Evolutionary conservation across 2,329 filamentous ascomycete genomes (phyloP), one percentile per base, ranked within the genome.

Genomic region (Esteya vermicola): DNA sequence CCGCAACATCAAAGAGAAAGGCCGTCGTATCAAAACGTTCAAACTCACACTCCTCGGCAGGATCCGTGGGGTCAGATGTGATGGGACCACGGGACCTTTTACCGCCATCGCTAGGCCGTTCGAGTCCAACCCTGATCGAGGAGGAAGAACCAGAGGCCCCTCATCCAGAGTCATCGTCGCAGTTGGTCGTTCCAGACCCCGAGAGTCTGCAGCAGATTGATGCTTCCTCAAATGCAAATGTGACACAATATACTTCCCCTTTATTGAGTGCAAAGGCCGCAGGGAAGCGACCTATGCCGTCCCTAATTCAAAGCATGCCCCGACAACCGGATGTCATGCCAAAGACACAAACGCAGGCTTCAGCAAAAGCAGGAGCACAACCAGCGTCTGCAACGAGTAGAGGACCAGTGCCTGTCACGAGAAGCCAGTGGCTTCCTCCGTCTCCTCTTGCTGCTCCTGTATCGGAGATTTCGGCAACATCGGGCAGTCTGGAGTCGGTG

Each of bases 1-100:
- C 59, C 8, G 56, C 59, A 10, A 53, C 58, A 2, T 58, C 60
- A 6, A 70, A 64, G 50, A 60, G 65, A 38, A 60, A 66, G 33
- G 63, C 67, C 1, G 55, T 61, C 9, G 55, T 71, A 43, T 54
- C 62, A 13, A 62, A 65, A 35, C 62, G 64, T 26, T 54, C 58
- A 28, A 70, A 64, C 46, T 70, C 68, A 2, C 69, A 68, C 40
- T 60, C 62, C 7, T 62, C 64, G 5, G 51, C 54, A 6, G 54
- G 49, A 9, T 56, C 58, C 4, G 51, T 54, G 8, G 54, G 49
- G 12, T 55, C 58, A 14, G 59, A 63, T 12, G 41, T 44, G 23
- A 48, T 23, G 5, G 47, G n/a, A 33, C 45, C 27, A 41, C 47
- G 35, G 44, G 49, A 41, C 44, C 23, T 37, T 2, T 36, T 32